Evolutionary conservation across 192 early-diverging fungal genomes (phyloP).

Genomic region (Podila minutissima): DNA sequence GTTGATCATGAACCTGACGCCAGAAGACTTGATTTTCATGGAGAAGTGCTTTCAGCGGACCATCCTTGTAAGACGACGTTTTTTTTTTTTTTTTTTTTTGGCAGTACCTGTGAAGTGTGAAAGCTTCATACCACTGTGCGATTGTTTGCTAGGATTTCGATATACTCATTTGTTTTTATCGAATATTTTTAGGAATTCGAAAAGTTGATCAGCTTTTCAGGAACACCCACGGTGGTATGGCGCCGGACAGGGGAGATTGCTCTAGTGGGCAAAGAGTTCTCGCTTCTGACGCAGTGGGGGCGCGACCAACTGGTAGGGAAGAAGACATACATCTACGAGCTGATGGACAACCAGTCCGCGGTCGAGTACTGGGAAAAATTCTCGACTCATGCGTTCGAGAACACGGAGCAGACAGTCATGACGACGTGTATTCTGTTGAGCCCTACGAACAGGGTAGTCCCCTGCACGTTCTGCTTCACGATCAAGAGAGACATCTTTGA

Average conservation of each 20-base stretch:
- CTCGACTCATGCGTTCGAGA: slow-evolving; percentile 90
- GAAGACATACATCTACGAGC: slow-evolving; percentile 84
- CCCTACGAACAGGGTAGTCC: slow-evolving; percentile 74
- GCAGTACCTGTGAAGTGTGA: too few relatives aligned
- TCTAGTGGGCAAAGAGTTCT: slow-evolving; percentile 95
- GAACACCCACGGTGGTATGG: slow-evolving; percentile 97
- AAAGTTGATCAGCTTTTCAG: slow-evolving; percentile 92
- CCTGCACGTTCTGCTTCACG: slow-evolving; percentile 93
- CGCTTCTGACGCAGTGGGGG: slow-evolving; percentile 89
- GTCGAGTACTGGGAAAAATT: slow-evolving; percentile 96
- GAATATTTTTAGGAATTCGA: slow-evolving; percentile 88
- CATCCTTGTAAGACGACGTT: slow-evolving; percentile 63
- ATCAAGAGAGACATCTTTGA: slow-evolving; percentile 97
- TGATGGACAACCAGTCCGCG: slow-evolving; percentile 91
- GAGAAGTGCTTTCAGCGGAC: slow-evolving; percentile 96
- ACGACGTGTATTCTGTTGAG: slow-evolving; percentile 82
- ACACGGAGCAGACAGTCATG: slow-evolving; percentile 89
- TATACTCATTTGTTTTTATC: slow-evolving; percentile 69
- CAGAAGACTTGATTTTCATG: slow-evolving; percentile 93
- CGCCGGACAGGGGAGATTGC: slow-evolving; percentile 95
- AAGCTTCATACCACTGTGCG: too few relatives aligned
- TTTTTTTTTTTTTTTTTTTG: too few relatives aligned
- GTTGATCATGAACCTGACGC: slow-evolving; percentile 90
- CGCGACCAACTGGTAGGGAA: slow-evolving; percentile 82
- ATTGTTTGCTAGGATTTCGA: slow-evolving; percentile 77